phyloP scores from a whole-genome alignment of 805 yeast genomes.

The Wickerhamomyces sydowiorum region DNA sequence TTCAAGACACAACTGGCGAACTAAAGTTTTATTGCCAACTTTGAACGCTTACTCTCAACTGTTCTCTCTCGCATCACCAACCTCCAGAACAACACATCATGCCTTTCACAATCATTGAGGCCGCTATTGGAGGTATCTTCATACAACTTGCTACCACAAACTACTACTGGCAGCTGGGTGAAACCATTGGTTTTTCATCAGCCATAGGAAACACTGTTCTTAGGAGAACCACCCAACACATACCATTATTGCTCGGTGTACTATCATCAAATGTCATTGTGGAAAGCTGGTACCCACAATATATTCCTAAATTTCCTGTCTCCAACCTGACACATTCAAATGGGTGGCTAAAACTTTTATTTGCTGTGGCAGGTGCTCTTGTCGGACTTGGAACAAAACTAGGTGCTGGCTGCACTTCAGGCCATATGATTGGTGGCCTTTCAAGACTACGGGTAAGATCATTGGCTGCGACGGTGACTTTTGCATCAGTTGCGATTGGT shows the following conservation, averaged over 20 bases:
- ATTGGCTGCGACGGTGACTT: constrained; percentile 36
- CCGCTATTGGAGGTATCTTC: constrained; percentile 40
- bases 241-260: constrained; percentile 32
- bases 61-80: too few relatives aligned
- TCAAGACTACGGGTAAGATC: constrained; percentile 40
- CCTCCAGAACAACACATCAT: too few relatives aligned
- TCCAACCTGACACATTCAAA: constrained; percentile 2
- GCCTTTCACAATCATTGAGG: constrained; percentile 37
- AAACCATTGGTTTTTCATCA: constrained; percentile 43
- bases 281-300: constrained; percentile 21
- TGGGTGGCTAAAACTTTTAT: background rate
- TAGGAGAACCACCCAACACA: constrained; percentile 20
- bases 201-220: constrained; percentile 26
- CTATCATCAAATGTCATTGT: constrained; percentile 23
- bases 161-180: constrained; percentile 33
- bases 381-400: constrained; percentile 43
- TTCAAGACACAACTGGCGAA: too few relatives aligned
- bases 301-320: constrained; percentile 18
- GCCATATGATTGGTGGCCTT: constrained; percentile 48
- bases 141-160: constrained; percentile 41
- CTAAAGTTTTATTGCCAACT: too few relatives aligned
- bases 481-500: constrained; percentile 29
- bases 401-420: constrained; percentile 50
- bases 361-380: constrained; percentile 30
- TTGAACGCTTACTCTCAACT: too few relatives aligned